Percentiles rank a stretch among this genome's conserved stretches.
Conservation (phyloP, 768 basidiomycete species). For the Psilocybe cubensis region DNA sequence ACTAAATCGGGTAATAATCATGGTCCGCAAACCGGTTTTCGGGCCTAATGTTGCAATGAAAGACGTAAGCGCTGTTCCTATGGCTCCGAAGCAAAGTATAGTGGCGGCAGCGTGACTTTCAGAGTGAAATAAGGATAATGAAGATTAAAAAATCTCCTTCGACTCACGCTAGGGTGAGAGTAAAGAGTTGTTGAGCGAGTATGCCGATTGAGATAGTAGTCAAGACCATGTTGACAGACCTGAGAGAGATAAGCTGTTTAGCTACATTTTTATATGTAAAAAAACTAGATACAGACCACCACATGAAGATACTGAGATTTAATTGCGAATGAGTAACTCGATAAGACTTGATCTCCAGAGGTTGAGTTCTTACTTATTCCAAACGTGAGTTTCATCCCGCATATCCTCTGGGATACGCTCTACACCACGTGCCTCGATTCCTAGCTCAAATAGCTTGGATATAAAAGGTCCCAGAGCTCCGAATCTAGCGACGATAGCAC, state of each 20-base stretch:
- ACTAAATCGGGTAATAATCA: conserved; percentile 21
- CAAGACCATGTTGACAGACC: conserved; percentile 21
- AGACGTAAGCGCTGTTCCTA: conserved; percentile 14
- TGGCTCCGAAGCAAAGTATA: conserved; percentile 19
- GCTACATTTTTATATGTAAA: too few species aligned
- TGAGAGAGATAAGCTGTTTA: too few species aligned
- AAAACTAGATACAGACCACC: conserved; percentile 22
- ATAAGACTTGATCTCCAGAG: neutral
- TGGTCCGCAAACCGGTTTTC: conserved; percentile 18
- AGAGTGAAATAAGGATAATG: neutral
- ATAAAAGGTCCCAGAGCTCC: conserved; percentile 16
- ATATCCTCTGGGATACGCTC: conserved; percentile 19
- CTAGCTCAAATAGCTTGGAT: conserved; percentile 18
- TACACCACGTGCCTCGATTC: conserved; percentile 19
- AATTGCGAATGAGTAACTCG: neutral
- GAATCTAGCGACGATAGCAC: conserved; percentile 15
- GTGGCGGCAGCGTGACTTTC: conserved; percentile 15
- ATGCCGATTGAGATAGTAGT: conserved; percentile 20
- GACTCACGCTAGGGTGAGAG: conserved; percentile 15
- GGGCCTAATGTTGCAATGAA: conserved; percentile 20
- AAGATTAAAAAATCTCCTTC: neutral
- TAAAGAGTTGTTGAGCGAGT: conserved; percentile 17
- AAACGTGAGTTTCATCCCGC: conserved; percentile 16
- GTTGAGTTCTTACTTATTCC: conserved; percentile 15
- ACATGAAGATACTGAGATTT: conserved; percentile 18